Conservation (phyloP, 208 protist genomes). For the Leishmania guyanensis region DNA sequence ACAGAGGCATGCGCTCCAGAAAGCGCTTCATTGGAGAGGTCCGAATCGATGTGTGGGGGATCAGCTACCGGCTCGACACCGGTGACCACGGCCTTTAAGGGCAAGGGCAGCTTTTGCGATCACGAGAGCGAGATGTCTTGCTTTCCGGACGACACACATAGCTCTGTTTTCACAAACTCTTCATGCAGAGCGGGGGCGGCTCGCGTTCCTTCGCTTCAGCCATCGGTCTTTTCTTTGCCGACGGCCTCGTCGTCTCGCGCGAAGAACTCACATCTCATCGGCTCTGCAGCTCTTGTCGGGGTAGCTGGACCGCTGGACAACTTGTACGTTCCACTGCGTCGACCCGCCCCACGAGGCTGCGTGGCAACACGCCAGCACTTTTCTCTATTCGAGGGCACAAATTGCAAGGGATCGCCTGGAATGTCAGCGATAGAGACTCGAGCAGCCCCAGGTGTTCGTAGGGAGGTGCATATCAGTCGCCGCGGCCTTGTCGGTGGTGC, state of each 20-base stretch:
- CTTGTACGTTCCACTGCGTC: constrained; percentile 26
- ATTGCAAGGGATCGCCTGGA: background rate
- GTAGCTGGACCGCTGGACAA: constrained; percentile 16
- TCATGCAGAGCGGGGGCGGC: background rate
- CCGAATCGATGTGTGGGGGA: background rate
- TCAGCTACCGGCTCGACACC: background rate
- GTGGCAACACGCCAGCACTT: constrained; percentile 33
- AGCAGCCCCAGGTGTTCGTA: background rate
- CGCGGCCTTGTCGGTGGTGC: background rate
- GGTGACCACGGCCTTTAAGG: background rate
- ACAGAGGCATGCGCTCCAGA: background rate
- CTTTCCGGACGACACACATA: background rate
- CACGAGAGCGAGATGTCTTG: background rate
- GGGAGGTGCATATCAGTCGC: background rate
- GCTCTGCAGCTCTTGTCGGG: constrained; percentile 28
- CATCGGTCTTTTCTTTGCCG: background rate
- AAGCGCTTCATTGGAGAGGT: background rate
- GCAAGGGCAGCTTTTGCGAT: background rate
- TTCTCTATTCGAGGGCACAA: constrained; percentile 21
- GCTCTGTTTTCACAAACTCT: background rate
- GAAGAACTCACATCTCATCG: constrained; percentile 26
- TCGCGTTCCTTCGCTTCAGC: background rate
- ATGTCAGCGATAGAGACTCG: background rate
- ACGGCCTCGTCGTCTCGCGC: constrained; percentile 16
- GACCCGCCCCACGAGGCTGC: constrained; percentile 16